phyloP scores from a whole-genome alignment of 192 early-diverging fungal genomes.

The Glomus cerebriforme region DNA sequence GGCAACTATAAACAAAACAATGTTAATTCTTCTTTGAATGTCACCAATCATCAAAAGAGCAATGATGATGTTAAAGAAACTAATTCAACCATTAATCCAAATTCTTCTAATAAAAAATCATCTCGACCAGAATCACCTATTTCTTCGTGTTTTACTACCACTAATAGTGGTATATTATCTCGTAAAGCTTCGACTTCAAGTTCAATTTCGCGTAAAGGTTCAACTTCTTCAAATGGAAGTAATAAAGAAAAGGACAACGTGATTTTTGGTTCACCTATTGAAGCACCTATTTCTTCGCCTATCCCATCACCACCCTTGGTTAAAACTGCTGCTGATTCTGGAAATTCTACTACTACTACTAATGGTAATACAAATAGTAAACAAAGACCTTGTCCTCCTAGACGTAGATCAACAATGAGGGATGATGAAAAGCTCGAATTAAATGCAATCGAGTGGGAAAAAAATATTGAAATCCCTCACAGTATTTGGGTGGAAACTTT shows the following conservation, averaged over 20 bases:
- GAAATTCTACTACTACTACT: background rate
- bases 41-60: background rate
- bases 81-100: background rate
- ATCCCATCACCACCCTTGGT: background rate
- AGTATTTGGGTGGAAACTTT: slow-evolving; percentile 44
- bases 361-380: background rate
- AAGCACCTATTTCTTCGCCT: background rate
- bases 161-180: background rate
- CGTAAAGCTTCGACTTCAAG: slow-evolving; percentile 7
- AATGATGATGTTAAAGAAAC: background rate
- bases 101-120: background rate
- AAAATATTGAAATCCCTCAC: slow-evolving; percentile 29
- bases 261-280: background rate
- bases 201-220: background rate
- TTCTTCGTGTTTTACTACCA: background rate
- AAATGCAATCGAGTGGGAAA: slow-evolving; percentile 30
- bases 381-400: slow-evolving; percentile 19
- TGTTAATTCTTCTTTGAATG: background rate
- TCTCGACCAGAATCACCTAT: background rate
- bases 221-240: background rate
- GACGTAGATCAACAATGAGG: slow-evolving; percentile 25
- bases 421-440: slow-evolving; percentile 32
- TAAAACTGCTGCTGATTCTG: background rate
- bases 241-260: slow-evolving; percentile 7
- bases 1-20: background rate